Evolutionary conservation across 768 basidiomycete genomes (phyloP), one percentile per base, ranked within the genome.

Genomic region (Russula ochroleuca): DNA sequence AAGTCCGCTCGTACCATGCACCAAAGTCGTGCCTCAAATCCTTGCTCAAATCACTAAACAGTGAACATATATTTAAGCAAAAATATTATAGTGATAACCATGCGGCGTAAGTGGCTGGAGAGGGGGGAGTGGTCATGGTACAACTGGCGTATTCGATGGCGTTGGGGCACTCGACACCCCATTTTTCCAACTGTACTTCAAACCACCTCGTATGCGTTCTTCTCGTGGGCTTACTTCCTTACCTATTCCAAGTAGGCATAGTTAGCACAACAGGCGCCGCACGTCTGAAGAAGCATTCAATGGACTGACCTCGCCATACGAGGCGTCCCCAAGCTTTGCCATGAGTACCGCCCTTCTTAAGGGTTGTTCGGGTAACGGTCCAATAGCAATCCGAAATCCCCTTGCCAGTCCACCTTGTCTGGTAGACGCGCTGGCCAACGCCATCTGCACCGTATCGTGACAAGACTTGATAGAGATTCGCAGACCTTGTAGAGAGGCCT

Each of bases 311-410:
- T 77, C 80, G 84, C 90, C 91, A 94, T 60, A 85, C 80, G 5
- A 93, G 75, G 63, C 78, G 77, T 8, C 92, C 92, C 92, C 92
- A 94, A 19, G 83, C 91, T 73, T 86, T 92, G 2, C 92, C 92
- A 68, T 92, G 88, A 31, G 73, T 78, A 31, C 90, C 90, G 67
- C 85, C 85, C 48, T 78, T 77, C 73, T 92, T 94, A 72, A 92
- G 83, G 65, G 78, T 76, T 37, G 88, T 80, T 70, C 81, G 79
- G 4, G 90, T 92, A 47, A 94, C 80, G 40, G 82, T 73, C 92
- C 92, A 94, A 72, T 84, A 91, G 62, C 83, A 87, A 47, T 82
- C 79, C 53, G 72, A 67, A 65, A 92, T 87, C 21, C 82, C 79
- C 75, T 92, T 92, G 35, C 75, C 71, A 35, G 77, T 75, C 92